phyloP scores from a whole-genome alignment of 2,329 filamentous ascomycete species.

The Colletotrichum kahawae region DNA sequence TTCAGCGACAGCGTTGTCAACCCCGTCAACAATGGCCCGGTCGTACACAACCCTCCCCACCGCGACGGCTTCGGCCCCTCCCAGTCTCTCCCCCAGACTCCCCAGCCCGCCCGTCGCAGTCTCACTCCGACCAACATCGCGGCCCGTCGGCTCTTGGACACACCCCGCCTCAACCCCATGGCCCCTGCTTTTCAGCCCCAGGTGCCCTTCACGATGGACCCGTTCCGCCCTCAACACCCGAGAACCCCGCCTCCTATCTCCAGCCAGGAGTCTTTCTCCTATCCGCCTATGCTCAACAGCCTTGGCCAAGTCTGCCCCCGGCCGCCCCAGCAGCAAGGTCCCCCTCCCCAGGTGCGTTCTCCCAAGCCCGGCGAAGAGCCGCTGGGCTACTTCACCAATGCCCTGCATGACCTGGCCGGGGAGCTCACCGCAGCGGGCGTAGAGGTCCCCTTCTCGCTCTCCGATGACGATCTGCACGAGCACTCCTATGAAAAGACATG shows the following conservation, averaged over 20 bases:
- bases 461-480: not conserved
- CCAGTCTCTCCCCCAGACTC: not conserved
- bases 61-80: not conserved
- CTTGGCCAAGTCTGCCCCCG: not conserved
- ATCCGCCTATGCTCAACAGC: not conserved
- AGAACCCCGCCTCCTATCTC: not conserved
- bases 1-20: not conserved
- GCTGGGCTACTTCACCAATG: not conserved
- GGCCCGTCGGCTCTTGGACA: not conserved
- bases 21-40: not conserved
- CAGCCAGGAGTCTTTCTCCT: not conserved
- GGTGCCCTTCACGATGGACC: not conserved
- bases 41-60: not conserved
- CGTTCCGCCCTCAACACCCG: not conserved
- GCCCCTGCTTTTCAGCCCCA: not conserved
- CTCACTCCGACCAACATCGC: not conserved
- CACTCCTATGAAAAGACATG: not conserved
- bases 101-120: not conserved
- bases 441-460: not conserved
- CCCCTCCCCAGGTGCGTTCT: not conserved
- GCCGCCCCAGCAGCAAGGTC: not conserved
- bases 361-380: not conserved
- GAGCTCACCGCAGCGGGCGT: not conserved
- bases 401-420: not conserved
- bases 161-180: not conserved